phyloP scores from a whole-genome alignment of 1,284 basidiomycete species.

The Porogramme epimiltina region DNA sequence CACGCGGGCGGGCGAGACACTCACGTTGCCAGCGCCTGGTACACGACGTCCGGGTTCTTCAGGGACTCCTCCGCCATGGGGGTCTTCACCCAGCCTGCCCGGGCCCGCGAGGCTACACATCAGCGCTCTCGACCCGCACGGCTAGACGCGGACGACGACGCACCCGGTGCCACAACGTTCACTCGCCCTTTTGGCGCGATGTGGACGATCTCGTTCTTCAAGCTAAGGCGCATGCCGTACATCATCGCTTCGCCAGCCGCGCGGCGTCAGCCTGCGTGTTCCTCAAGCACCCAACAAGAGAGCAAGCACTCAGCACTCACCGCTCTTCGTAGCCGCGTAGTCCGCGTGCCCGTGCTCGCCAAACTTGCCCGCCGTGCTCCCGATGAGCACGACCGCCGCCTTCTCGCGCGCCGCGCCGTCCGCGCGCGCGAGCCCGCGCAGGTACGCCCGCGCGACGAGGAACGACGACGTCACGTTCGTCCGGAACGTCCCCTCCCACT shows the following conservation, averaged over 20 bases:
- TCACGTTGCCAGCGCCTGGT: slow-evolving; percentile 65
- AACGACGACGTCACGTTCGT: slow-evolving; percentile 73
- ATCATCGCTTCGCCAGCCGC: slow-evolving; percentile 54
- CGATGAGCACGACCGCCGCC: slow-evolving; percentile 65
- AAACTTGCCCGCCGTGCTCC: slow-evolving; percentile 73
- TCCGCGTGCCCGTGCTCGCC: slow-evolving; percentile 72
- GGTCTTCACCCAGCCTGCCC: slow-evolving; percentile 64
- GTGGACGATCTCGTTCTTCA: slow-evolving; percentile 82
- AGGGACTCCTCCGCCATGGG: slow-evolving; percentile 56
- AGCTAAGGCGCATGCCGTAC: slow-evolving; percentile 67
- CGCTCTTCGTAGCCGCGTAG: slow-evolving; percentile 53
- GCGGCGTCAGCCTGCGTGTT: slow-evolving; percentile 19
- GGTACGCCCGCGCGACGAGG: slow-evolving; percentile 63
- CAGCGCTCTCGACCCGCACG: background rate
- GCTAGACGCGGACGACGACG: background rate
- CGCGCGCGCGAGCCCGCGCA: slow-evolving; percentile 48
- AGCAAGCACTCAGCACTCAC: background rate
- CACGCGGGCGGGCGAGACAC: slow-evolving; percentile 22
- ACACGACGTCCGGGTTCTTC: slow-evolving; percentile 45
- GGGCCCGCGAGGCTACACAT: background rate
- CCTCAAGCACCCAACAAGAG: background rate
- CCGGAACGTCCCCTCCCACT: slow-evolving; percentile 65
- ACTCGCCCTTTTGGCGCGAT: slow-evolving; percentile 71
- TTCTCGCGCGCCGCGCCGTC: slow-evolving; percentile 46
- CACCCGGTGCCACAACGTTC: slow-evolving; percentile 64